Conservation (phyloP, 257 asterid genomes). For the Solanum peruvianum region DNA sequence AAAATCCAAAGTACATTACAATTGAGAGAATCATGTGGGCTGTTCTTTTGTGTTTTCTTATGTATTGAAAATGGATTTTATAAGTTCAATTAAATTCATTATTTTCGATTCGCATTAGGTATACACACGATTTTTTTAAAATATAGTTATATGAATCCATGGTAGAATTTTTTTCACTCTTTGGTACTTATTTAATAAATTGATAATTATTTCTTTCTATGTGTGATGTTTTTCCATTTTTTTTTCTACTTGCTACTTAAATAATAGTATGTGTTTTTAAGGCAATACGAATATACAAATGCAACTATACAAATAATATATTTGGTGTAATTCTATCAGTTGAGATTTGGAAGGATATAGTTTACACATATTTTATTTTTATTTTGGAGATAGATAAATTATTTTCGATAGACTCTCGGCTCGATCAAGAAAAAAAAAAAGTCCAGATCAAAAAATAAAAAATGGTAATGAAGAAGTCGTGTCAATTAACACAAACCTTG, state of each 20-base stretch:
- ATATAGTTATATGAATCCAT: too few relatives aligned
- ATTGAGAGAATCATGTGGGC: neutral
- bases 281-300: neutral
- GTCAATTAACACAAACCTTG: neutral
- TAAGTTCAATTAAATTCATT: neutral
- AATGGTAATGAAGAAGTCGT: too few relatives aligned
- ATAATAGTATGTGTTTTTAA: neutral
- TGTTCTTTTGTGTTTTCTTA: neutral
- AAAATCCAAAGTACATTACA: neutral
- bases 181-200: neutral
- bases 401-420: neutral
- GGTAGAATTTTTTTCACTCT: neutral
- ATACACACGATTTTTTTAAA: too few relatives aligned
- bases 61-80: neutral
- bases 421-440: too few relatives aligned
- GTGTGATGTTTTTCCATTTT: neutral
- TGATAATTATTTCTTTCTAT: neutral
- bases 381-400: too few relatives aligned
- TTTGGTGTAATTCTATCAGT: too few relatives aligned
- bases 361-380: too few relatives aligned
- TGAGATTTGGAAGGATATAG: too few relatives aligned
- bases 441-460: too few relatives aligned
- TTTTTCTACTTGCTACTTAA: neutral
- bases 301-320: neutral
- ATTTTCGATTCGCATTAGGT: too few relatives aligned